Evolutionary conservation across 129 eudicot species (phyloP).

Genomic region (Kitagawia praeruptora): DNA sequence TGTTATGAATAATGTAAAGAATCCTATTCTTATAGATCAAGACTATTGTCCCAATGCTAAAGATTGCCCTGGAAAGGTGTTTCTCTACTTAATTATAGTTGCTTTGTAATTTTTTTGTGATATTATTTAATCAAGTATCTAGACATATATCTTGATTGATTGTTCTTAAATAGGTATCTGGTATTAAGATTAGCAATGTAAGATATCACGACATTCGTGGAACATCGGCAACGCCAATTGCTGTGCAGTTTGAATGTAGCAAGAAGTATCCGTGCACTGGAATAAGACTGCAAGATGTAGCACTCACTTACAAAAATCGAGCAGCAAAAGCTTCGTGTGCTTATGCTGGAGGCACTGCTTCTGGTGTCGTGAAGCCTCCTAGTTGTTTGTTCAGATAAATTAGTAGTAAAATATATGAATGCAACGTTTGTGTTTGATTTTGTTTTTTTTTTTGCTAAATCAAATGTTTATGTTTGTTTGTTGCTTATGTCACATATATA

Average conservation of each 20-base stretch:
- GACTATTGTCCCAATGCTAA: conserved; percentile 13
- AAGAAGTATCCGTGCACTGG: conserved; percentile 16
- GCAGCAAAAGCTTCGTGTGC: conserved; percentile 11
- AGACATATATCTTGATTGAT: background rate
- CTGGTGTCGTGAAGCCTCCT: background rate
- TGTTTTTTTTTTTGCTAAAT: no score
- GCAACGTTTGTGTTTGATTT: background rate
- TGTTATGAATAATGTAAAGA: background rate
- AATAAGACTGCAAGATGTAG: conserved; percentile 7
- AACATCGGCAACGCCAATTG: conserved; percentile 19
- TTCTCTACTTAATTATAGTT: no score
- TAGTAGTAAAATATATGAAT: no score
- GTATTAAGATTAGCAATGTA: conserved; percentile 21
- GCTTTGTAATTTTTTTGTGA: background rate
- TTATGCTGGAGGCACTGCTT: conserved; percentile 15
- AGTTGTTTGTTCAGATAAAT: background rate
- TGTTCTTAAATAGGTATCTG: conserved; percentile 13
- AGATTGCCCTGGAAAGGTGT: conserved; percentile 16
- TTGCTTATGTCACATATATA: no score
- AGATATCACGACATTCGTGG: conserved; percentile 18
- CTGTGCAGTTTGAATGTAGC: conserved; percentile 13
- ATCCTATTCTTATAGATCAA: conserved; percentile 14
- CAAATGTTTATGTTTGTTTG: no score
- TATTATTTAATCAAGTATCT: no score
- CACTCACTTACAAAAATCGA: background rate